Conservation (phyloP, 352 stramenopile species). For the Phytopythium chamaehyphon region DNA sequence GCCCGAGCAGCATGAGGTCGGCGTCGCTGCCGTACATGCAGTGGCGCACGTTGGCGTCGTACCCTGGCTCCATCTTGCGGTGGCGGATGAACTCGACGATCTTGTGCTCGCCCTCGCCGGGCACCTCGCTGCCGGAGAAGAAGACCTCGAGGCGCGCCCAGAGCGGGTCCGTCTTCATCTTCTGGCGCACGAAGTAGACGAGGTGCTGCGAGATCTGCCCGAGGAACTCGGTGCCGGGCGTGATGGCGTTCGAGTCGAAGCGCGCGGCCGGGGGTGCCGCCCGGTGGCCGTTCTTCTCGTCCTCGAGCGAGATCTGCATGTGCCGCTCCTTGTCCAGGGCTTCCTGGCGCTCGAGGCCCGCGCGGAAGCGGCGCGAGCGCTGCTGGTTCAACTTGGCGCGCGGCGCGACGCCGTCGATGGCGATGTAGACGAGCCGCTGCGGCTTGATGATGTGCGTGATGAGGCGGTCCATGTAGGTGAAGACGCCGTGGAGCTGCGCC, state of each 20-base stretch:
- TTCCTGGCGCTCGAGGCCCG: conserved; percentile 73
- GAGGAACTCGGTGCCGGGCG: conserved; percentile 99
- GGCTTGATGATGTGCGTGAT: conserved; percentile 97
- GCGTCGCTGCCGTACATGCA: conserved; percentile 99
- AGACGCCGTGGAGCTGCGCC: conserved; percentile 92
- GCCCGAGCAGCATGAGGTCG: conserved; percentile 98
- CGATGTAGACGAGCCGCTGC: conserved; percentile 97
- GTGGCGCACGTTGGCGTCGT: conserved; percentile 95
- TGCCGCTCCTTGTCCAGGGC: conserved; percentile 60
- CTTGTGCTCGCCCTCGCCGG: conserved; percentile 99
- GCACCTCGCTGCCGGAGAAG: conserved; percentile 97
- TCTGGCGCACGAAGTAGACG: conserved; percentile 93
- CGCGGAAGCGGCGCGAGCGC: conserved; percentile 93
- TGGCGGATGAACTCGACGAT: conserved; percentile 98
- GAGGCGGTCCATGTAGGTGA: conserved; percentile 92
- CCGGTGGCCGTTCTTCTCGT: conserved; percentile 63
- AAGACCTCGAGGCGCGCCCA: conserved; percentile 96
- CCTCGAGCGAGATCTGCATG: conserved; percentile 66
- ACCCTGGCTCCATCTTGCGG: conserved; percentile 88
- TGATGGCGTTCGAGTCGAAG: conserved; percentile 99
- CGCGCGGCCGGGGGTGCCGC: conserved; percentile 21
- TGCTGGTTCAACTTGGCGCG: conserved; percentile 99
- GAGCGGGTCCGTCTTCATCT: conserved; percentile 94
- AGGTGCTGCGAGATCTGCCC: conserved; percentile 89
- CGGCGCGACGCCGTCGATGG: conserved; percentile 98